Evolutionary conservation across 176 grass and related monocot genomes (phyloP), one percentile per base, ranked within the genome.

Genomic region (Oryza longistaminata): DNA sequence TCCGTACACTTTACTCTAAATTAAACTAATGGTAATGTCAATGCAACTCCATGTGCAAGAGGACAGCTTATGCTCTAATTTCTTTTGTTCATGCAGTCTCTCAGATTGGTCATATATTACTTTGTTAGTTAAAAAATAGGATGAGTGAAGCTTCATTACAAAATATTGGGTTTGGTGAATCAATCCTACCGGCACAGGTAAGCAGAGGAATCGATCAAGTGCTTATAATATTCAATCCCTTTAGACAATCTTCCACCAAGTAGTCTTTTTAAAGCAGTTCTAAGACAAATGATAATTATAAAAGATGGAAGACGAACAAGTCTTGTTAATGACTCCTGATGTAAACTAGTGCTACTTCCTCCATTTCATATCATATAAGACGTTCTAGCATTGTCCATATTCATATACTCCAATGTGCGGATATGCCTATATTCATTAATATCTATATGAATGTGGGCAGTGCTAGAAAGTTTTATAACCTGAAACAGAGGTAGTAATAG

Each of bases 91-190:
- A 77, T 79, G 16, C 10, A 70, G 73, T 12, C 86, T 87, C 7
- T 62, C 48, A 49, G 70, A 33, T 49, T 80, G 39, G 80, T 87
- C 88, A 79, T 87, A 87, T 79, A 77, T 52, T 76, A 42, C 21
- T 76, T 76, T 76, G 72, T 67, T 64, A 76, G 44, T 65, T n/a
- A n/a, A 58, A 58, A 58, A 24, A 61, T 35, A 61, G 21, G 21
- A 33, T 2, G 69, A 25, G 24, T n/a, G 27, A 35, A 44, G 2
- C 66, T 85, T 78, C 42, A 33, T 24, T 64, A 70, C 16, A 75
- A 80, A 90, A 84, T 90, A 61, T 70, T 49, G 29, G 27, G 80
- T 90, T 84, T 90, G 85, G 85, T 87, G 80, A 70, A 82, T 90
- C 60, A 44, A 83, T 83, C 79, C 69, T 78, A 87, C 75, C 80